Conservation (phyloP, 2,329 filamentous ascomycete species). For the Gremmenia infestans region DNA sequence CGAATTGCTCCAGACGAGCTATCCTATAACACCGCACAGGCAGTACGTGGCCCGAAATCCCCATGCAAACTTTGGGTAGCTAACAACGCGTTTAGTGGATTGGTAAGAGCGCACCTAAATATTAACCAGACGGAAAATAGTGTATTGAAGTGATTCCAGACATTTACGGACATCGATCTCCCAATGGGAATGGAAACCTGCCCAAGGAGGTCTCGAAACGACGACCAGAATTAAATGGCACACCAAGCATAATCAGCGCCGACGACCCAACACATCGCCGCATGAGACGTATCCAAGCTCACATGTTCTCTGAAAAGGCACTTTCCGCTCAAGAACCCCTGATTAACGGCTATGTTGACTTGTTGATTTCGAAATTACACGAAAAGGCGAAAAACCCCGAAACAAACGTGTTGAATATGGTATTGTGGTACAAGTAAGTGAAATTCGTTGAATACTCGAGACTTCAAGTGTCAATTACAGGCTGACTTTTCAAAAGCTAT, state of each 20-base stretch:
- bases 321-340: conserved; percentile 29
- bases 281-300: not conserved
- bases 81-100: not conserved
- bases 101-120: not conserved
- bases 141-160: not conserved
- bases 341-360: conserved; percentile 29
- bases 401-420: not conserved
- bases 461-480: not conserved
- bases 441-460: not conserved
- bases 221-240: not conserved
- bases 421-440: conserved; percentile 3
- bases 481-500: conserved; percentile 19
- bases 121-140: not conserved
- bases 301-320: conserved; percentile 20
- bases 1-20: conserved; percentile 9
- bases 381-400: conserved; percentile 9
- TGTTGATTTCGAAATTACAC: conserved; percentile 24
- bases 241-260: not conserved
- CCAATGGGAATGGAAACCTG: not conserved
- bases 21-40: conserved; percentile 1
- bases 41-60: not conserved
- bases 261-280: not conserved
- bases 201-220: not conserved
- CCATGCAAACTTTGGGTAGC: not conserved
- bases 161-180: not conserved